These are phyloP conservation scores for Hyphodiscus hymeniophilus DNA, from an alignment of 495 filamentous ascomycete genomes.

Conservation along the genomic window DNA sequence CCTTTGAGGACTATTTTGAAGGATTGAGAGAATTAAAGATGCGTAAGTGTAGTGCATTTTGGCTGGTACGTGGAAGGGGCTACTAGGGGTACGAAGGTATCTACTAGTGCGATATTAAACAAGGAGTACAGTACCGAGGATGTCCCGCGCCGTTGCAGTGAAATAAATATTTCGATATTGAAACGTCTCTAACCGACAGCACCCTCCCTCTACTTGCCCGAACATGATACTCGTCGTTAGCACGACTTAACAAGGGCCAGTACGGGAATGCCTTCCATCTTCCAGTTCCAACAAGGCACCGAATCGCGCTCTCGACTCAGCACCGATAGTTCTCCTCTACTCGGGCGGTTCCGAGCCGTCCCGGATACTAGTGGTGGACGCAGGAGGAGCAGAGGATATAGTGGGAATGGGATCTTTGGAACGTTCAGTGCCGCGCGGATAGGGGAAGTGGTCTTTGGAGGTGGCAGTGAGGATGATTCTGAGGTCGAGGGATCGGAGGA, in stretches of 20 bases:
- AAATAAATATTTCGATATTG: too few relatives aligned
- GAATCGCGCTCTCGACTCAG: constrained; percentile 34
- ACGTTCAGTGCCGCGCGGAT: constrained; percentile 13
- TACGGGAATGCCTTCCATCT: constrained; percentile 47
- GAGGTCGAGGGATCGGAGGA: constrained; percentile 32
- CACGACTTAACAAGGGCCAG: neutral
- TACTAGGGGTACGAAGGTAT: too few relatives aligned
- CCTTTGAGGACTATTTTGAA: too few relatives aligned
- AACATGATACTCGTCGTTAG: too few relatives aligned
- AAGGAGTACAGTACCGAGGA: too few relatives aligned
- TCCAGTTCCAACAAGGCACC: constrained; percentile 53
- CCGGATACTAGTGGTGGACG: constrained; percentile 24
- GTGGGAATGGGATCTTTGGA: constrained; percentile 17
- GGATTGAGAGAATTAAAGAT: too few relatives aligned
- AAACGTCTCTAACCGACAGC: neutral
- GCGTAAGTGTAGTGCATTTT: too few relatives aligned
- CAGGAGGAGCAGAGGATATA: constrained; percentile 12
- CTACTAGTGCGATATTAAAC: too few relatives aligned
- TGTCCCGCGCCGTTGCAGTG: too few relatives aligned
- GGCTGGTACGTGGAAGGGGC: too few relatives aligned
- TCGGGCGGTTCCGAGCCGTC: constrained; percentile 53
- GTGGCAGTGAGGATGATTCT: constrained; percentile 19
- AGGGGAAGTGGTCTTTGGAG: constrained; percentile 15
- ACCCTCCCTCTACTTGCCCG: neutral
- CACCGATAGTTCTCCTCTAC: constrained; percentile 39